Percentiles rank a stretch among this genome's conserved stretches.
Evolutionary conservation across 176 grass and related monocot genomes (phyloP).

Genomic region (Echinochloa phyllopogon): DNA sequence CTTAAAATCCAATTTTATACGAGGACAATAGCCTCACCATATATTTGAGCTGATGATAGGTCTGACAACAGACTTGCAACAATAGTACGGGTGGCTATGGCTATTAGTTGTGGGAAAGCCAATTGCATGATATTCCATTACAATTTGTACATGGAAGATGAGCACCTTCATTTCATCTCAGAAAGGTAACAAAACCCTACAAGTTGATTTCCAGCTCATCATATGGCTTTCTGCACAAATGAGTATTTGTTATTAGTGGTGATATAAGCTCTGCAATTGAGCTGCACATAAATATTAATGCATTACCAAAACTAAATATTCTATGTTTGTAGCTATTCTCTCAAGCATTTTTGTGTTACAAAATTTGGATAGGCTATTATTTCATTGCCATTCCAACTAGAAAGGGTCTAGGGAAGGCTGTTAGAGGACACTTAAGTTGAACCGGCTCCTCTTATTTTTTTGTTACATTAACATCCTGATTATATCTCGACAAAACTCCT

Average conservation of each 20-base stretch:
- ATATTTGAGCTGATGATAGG: constrained; percentile 85
- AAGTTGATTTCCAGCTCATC: constrained; percentile 1
- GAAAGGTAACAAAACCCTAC: constrained; percentile 67
- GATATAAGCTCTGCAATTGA: constrained; percentile 11
- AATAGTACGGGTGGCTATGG: constrained; percentile 82
- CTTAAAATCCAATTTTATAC: constrained; percentile 89
- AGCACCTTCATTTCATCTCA: constrained; percentile 86
- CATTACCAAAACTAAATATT: constrained; percentile 6
- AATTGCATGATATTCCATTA: constrained; percentile 94
- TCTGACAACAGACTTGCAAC: constrained; percentile 81
- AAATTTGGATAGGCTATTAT: constrained; percentile 13
- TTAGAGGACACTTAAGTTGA: constrained; percentile 29
- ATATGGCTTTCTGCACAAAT: background rate
- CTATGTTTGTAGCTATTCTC: background rate
- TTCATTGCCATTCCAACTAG: constrained; percentile 3
- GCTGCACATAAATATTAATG: constrained; percentile 1
- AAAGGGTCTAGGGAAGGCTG: background rate
- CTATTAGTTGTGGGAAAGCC: constrained; percentile 70
- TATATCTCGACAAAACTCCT: constrained; percentile 28
- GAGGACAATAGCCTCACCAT: constrained; percentile 84
- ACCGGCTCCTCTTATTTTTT: background rate
- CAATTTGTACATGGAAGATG: constrained; percentile 97
- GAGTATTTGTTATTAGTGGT: background rate
- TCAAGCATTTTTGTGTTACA: constrained; percentile 10
- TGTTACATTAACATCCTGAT: constrained; percentile 2